These are phyloP conservation scores for Canariomyces notabilis DNA, from an alignment of 2,329 filamentous ascomycete genomes.

Conservation along the genomic window DNA sequence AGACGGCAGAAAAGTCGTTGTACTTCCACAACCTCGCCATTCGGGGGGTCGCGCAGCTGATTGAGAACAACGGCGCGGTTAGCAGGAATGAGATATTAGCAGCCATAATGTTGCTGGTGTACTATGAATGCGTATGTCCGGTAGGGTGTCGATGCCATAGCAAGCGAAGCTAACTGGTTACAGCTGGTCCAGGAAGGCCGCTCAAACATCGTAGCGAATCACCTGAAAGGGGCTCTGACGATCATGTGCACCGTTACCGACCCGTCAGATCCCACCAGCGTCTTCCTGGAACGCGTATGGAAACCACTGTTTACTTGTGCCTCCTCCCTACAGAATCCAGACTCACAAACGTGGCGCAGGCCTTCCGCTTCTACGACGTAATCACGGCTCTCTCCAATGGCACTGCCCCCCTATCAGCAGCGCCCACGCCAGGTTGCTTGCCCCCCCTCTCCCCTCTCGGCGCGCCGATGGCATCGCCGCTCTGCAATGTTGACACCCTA, in stretches of 20 bases:
- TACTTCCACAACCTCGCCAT: slow-evolving; percentile 57
- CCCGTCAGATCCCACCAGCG: slow-evolving; percentile 45
- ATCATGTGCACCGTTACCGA: slow-evolving; percentile 49
- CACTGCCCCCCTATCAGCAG: slow-evolving; percentile 49
- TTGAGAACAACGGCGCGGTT: slow-evolving; percentile 46
- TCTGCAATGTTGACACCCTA: slow-evolving; percentile 52
- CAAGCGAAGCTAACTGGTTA: not conserved
- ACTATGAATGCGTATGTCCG: slow-evolving; percentile 57
- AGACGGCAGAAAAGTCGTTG: slow-evolving; percentile 50
- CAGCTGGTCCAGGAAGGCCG: slow-evolving; percentile 57
- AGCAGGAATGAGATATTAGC: slow-evolving; percentile 55
- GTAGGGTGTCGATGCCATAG: not conserved
- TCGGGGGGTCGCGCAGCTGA: slow-evolving; percentile 51
- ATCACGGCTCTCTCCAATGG: slow-evolving; percentile 59
- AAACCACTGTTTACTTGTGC: slow-evolving; percentile 1
- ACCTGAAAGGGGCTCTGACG: slow-evolving; percentile 57
- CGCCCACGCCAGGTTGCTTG: slow-evolving; percentile 43
- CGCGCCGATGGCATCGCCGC: slow-evolving; percentile 39
- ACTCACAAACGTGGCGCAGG: slow-evolving; percentile 33
- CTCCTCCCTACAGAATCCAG: not conserved
- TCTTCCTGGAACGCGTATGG: slow-evolving; percentile 55
- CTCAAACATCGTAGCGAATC: slow-evolving; percentile 56
- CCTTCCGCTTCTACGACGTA: slow-evolving; percentile 62
- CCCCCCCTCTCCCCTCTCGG: slow-evolving; percentile 44
- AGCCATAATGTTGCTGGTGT: slow-evolving; percentile 57